A percentile compares a stretch with the other conserved stretches of the same genome.
Evolutionary conservation across 1,139 yeast species (phyloP).

Genomic region (Protomyces lactucae-debilis): DNA sequence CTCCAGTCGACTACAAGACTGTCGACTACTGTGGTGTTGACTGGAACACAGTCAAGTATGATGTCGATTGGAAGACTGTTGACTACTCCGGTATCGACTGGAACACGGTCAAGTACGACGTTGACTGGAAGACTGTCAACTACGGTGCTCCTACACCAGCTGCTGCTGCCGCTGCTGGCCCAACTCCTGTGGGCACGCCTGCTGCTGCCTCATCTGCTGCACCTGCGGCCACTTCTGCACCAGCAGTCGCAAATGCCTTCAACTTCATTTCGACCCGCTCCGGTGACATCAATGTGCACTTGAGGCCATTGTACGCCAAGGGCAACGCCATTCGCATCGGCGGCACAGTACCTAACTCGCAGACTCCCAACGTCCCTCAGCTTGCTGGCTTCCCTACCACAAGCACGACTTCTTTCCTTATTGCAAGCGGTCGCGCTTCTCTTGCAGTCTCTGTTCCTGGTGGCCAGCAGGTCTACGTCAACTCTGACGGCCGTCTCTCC

Average conservation of each 20-base stretch:
- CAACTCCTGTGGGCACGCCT: neutral
- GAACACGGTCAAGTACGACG: neutral
- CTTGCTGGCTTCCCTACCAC: conserved; percentile 4
- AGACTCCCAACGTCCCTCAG: neutral
- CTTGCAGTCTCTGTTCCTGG: conserved; percentile 11
- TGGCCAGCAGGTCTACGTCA: conserved; percentile 15
- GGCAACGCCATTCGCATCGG: conserved; percentile 4
- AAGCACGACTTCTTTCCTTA: neutral
- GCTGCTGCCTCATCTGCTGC: neutral
- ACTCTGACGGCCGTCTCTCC: conserved; percentile 4
- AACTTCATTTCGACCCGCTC: neutral
- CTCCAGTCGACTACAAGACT: neutral
- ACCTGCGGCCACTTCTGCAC: neutral
- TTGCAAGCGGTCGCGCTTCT: neutral
- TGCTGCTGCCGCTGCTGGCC: neutral
- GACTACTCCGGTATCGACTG: neutral
- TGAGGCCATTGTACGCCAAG: conserved; percentile 2
- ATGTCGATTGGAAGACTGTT: neutral
- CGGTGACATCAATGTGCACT: conserved; percentile 8
- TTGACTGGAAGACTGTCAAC: conserved; percentile 9
- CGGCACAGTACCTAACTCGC: neutral
- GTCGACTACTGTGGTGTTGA: conserved; percentile 3
- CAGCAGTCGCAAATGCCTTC: neutral
- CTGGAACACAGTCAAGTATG: neutral
- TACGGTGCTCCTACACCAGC: neutral